These are phyloP conservation scores for Orbilia ellipsospora DNA, from an alignment of 2,329 filamentous ascomycete species.

Conservation along the genomic window DNA sequence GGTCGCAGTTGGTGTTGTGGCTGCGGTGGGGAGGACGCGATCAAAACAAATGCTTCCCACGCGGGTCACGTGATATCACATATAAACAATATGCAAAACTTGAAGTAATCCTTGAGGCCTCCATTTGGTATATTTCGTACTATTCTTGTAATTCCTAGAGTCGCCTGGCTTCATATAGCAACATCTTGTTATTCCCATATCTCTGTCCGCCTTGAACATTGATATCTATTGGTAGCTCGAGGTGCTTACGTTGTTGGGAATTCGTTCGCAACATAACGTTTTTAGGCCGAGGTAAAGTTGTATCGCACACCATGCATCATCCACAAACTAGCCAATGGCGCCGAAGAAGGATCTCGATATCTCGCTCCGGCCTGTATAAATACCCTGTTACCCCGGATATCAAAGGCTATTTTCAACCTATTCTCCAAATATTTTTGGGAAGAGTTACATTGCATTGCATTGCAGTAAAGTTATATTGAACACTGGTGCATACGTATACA, in stretches of 20 bases:
- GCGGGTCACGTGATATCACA: slow-evolving; percentile 4
- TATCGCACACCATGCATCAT: slow-evolving; percentile 15
- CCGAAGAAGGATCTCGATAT: background rate
- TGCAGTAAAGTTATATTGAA: background rate
- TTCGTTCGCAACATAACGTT: background rate
- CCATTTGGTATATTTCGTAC: no score
- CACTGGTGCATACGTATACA: background rate
- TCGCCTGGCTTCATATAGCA: background rate
- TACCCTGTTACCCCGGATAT: slow-evolving; percentile 11
- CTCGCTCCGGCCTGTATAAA: slow-evolving; percentile 10
- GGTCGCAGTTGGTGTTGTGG: background rate
- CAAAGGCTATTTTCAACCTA: background rate
- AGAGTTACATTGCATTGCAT: no score
- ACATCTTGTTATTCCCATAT: background rate
- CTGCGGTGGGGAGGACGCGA: slow-evolving; percentile 9
- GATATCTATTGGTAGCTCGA: no score
- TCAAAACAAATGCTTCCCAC: slow-evolving; percentile 13
- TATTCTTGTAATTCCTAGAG: background rate
- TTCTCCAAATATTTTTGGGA: no score
- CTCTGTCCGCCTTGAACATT: background rate
- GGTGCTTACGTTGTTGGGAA: no score
- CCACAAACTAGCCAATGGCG: background rate
- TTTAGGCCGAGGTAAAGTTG: slow-evolving; percentile 43
- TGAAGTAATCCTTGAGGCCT: no score
- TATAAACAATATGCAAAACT: no score